These are phyloP conservation scores for Kwoniella dendrophila DNA, from an alignment of 768 basidiomycete genomes.

Conservation along the genomic window DNA sequence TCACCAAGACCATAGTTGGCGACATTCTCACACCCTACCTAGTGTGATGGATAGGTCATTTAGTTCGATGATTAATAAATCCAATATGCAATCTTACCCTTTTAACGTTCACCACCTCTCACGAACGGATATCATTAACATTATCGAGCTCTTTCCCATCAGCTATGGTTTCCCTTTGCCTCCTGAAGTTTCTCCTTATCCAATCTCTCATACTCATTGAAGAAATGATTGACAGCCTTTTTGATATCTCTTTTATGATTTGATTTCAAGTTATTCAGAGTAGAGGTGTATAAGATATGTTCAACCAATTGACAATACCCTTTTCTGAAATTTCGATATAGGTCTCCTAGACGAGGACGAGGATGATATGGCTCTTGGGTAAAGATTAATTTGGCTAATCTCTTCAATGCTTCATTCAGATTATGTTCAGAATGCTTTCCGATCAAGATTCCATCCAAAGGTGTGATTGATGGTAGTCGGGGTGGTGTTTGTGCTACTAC, in stretches of 20 bases:
- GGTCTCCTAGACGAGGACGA: neutral
- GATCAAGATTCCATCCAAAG: neutral
- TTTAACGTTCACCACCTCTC: too few relatives aligned
- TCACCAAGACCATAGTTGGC: too few relatives aligned
- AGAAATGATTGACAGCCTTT: neutral
- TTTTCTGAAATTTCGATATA: neutral
- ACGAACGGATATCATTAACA: too few relatives aligned
- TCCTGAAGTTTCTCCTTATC: neutral
- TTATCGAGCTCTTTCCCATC: too few relatives aligned
- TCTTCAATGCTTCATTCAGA: neutral
- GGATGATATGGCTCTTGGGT: constrained; percentile 6
- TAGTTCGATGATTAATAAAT: too few relatives aligned
- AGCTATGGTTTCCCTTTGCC: too few relatives aligned
- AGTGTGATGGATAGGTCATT: too few relatives aligned
- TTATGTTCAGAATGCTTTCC: neutral
- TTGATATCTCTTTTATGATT: neutral
- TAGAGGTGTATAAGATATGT: neutral
- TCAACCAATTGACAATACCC: neutral
- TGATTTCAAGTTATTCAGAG: neutral
- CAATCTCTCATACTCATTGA: constrained; percentile 3
- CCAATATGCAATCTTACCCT: too few relatives aligned
- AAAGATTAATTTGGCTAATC: constrained; percentile 1
- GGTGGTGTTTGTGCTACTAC: neutral
- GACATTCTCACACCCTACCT: too few relatives aligned
- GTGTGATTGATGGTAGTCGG: neutral